phyloP scores from a whole-genome alignment of 192 early-diverging fungal species.

The Allomyces macrogynus region DNA sequence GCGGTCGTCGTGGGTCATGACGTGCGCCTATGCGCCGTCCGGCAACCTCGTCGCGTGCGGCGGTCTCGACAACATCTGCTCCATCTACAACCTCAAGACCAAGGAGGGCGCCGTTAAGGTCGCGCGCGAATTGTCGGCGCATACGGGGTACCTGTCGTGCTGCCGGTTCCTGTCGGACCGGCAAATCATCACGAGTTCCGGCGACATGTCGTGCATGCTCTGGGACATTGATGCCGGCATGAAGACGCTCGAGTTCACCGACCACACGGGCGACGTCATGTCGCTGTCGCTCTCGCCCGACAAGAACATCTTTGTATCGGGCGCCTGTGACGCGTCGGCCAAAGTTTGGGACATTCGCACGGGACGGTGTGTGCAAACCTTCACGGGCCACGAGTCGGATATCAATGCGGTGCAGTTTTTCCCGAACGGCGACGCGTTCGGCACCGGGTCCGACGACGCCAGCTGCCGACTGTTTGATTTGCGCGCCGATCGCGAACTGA shows the following conservation, averaged over 20 bases:
- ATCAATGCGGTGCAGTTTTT: slow-evolving; percentile 99
- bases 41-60: slow-evolving; percentile 98
- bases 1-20: slow-evolving; percentile 99
- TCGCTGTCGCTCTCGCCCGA: slow-evolving; percentile 79
- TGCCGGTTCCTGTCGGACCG: slow-evolving; percentile 92
- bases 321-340: slow-evolving; percentile 93
- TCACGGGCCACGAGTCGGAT: slow-evolving; percentile 94
- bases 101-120: slow-evolving; percentile 85
- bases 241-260: slow-evolving; percentile 90
- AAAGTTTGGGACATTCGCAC: slow-evolving; percentile 98
- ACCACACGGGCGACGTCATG: slow-evolving; percentile 99
- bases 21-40: slow-evolving; percentile 94
- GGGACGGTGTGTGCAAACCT: slow-evolving; percentile 91
- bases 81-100: slow-evolving; percentile 92
- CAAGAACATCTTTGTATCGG: slow-evolving; percentile 93
- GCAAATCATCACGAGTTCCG: slow-evolving; percentile 84
- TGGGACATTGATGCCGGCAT: slow-evolving; percentile 99
- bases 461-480: slow-evolving; percentile 94
- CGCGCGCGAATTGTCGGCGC: slow-evolving; percentile 83
- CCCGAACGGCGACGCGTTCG: slow-evolving; percentile 95
- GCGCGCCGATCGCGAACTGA: slow-evolving; percentile 92
- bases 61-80: slow-evolving; percentile 98
- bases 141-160: slow-evolving; percentile 94
- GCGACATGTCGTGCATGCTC: slow-evolving; percentile 98
- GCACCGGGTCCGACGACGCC: slow-evolving; percentile 95